Evolutionary conservation across 345 rosid genomes (phyloP).

Genomic region (Lenwebbia sp.): DNA sequence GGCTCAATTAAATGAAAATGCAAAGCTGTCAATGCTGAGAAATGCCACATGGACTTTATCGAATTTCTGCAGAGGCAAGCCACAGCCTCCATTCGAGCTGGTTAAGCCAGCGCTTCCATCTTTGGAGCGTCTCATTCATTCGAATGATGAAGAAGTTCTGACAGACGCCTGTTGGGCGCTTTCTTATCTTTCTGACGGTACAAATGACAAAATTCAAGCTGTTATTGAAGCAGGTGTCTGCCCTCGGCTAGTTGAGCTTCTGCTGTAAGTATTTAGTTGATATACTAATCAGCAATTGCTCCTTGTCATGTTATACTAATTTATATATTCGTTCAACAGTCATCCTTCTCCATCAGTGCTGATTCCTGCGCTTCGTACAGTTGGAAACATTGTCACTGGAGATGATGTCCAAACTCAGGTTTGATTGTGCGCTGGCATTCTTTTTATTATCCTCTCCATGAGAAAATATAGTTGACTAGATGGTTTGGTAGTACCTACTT

Average conservation of each 20-base stretch:
- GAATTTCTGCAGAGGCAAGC: constrained; percentile 92
- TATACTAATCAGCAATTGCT: background rate
- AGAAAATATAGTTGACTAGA: background rate
- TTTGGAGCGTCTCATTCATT: constrained; percentile 69
- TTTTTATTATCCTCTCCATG: background rate
- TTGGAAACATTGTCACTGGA: constrained; percentile 92
- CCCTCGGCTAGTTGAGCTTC: constrained; percentile 73
- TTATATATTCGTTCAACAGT: constrained; percentile 10
- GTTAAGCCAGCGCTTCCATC: constrained; percentile 90
- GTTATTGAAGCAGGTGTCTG: constrained; percentile 88
- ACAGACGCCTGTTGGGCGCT: constrained; percentile 99
- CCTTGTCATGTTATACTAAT: background rate
- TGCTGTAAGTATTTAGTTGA: constrained; percentile 42
- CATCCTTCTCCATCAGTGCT: constrained; percentile 82
- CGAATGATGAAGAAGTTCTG: constrained; percentile 91
- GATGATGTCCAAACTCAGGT: constrained; percentile 85
- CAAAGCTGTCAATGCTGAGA: constrained; percentile 90
- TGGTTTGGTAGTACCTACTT: background rate
- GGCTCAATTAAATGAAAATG: constrained; percentile 65
- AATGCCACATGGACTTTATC: constrained; percentile 98
- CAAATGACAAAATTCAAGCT: constrained; percentile 93
- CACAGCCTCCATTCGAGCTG: constrained; percentile 88
- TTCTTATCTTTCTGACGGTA: constrained; percentile 93
- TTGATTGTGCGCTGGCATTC: background rate
- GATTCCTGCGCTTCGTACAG: constrained; percentile 84